Conservation (phyloP, 2,329 filamentous ascomycete species). For the Diplodia seriata region DNA sequence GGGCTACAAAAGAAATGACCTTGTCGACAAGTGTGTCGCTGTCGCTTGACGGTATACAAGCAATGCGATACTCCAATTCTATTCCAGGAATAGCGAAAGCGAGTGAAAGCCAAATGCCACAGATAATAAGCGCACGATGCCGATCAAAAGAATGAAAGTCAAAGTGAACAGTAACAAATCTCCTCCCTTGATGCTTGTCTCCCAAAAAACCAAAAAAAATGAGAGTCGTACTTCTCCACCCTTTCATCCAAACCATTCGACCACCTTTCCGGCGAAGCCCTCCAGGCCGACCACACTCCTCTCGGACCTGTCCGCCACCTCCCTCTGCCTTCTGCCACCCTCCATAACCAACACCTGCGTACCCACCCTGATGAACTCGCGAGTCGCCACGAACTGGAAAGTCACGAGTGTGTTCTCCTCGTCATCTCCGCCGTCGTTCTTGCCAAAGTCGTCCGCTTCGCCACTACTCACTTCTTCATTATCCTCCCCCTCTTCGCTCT, state of each 20-base stretch:
- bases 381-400: conserved; percentile 71
- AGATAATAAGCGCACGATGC: too few species aligned
- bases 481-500: conserved; percentile 55
- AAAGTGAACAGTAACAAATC: neutral
- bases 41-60: neutral
- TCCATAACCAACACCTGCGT: conserved; percentile 75
- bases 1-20: too few species aligned
- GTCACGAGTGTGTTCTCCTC: conserved; percentile 60
- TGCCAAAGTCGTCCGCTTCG: conserved; percentile 43
- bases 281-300: conserved; percentile 67
- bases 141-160: too few species aligned
- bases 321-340: conserved; percentile 62
- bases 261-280: conserved; percentile 73
- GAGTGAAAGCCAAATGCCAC: too few species aligned
- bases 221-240: neutral
- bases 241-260: conserved; percentile 39
- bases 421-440: conserved; percentile 41
- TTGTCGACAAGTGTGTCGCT: too few species aligned
- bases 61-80: too few species aligned
- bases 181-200: neutral
- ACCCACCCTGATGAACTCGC: conserved; percentile 77
- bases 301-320: conserved; percentile 55
- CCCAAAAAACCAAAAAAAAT: neutral
- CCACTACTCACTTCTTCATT: conserved; percentile 40
- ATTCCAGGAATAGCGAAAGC: too few species aligned